These are phyloP conservation scores for Haplographium delicatum DNA, from an alignment of 495 filamentous ascomycete genomes.

Conservation along the genomic window DNA sequence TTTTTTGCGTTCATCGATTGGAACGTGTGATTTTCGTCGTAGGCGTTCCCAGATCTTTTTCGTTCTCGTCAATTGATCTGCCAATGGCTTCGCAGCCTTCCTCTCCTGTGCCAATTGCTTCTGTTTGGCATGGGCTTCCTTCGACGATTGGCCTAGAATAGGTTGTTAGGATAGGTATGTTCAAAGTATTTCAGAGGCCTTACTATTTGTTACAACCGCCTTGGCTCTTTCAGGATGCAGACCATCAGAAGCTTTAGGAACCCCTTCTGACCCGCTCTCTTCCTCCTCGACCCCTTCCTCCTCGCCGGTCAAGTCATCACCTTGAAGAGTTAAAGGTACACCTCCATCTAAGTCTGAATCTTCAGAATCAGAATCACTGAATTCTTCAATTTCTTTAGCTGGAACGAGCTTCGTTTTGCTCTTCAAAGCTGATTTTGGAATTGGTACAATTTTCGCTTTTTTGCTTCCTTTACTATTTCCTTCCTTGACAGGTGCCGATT, in stretches of 20 bases:
- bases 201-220: slow-evolving; percentile 22
- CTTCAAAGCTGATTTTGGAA: slow-evolving; percentile 14
- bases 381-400: slow-evolving; percentile 8
- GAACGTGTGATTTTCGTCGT: slow-evolving; percentile 85
- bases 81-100: slow-evolving; percentile 86
- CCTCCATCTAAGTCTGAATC: slow-evolving; percentile 33
- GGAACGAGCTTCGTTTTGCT: slow-evolving; percentile 23
- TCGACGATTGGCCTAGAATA: slow-evolving; percentile 48
- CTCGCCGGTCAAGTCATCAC: not conserved
- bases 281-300: slow-evolving; percentile 21
- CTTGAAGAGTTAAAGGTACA: slow-evolving; percentile 32
- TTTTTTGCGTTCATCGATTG: slow-evolving; percentile 75
- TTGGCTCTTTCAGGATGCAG: slow-evolving; percentile 25
- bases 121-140: slow-evolving; percentile 88
- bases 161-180: slow-evolving; percentile 2
- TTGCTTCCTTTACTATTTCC: slow-evolving; percentile 28
- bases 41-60: slow-evolving; percentile 97
- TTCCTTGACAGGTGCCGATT: slow-evolving; percentile 19
- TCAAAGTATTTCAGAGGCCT: not conserved
- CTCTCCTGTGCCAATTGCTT: slow-evolving; percentile 82
- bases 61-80: slow-evolving; percentile 78
- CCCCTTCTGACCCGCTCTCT: slow-evolving; percentile 3
- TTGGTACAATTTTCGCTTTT: slow-evolving; percentile 38
- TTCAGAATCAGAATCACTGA: slow-evolving; percentile 24
- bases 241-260: slow-evolving; percentile 18